phyloP scores from a whole-genome alignment of 202 grass and related monocot genomes.

The Schoenoplectus tabernaemontani region DNA sequence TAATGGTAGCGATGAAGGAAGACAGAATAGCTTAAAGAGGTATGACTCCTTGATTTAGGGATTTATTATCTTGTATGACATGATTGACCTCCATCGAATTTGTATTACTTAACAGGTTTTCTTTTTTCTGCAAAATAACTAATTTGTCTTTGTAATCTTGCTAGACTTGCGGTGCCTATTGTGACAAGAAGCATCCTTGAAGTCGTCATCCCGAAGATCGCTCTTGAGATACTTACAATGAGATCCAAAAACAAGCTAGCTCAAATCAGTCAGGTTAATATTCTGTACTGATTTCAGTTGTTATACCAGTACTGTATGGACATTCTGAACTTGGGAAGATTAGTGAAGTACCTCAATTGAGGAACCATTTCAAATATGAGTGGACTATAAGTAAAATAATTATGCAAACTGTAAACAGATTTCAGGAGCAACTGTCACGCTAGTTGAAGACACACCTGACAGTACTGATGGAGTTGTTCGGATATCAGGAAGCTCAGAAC shows the following conservation, averaged over 20 bases:
- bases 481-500: constrained; percentile 93
- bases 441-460: constrained; percentile 60
- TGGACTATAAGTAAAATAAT: neutral
- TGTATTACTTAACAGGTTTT: neutral
- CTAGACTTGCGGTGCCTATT: constrained; percentile 64
- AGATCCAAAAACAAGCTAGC: constrained; percentile 94
- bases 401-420: constrained; percentile 45
- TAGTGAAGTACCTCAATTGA: neutral
- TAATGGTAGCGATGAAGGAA: constrained; percentile 77
- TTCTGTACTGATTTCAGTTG: constrained; percentile 1
- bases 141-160: neutral
- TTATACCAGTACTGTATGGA: neutral
- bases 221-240: constrained; percentile 73
- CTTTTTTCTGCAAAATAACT: neutral
- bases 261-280: constrained; percentile 82
- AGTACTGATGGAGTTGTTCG: constrained; percentile 53
- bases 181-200: constrained; percentile 89
- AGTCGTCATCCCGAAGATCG: constrained; percentile 72
- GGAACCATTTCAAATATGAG: neutral
- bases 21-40: constrained; percentile 61
- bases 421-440: constrained; percentile 70
- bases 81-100: neutral
- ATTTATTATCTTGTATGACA: neutral
- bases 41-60: constrained; percentile 20
- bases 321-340: neutral